Conservation (phyloP, 306 rosid genomes). For the Geum urbanum region DNA sequence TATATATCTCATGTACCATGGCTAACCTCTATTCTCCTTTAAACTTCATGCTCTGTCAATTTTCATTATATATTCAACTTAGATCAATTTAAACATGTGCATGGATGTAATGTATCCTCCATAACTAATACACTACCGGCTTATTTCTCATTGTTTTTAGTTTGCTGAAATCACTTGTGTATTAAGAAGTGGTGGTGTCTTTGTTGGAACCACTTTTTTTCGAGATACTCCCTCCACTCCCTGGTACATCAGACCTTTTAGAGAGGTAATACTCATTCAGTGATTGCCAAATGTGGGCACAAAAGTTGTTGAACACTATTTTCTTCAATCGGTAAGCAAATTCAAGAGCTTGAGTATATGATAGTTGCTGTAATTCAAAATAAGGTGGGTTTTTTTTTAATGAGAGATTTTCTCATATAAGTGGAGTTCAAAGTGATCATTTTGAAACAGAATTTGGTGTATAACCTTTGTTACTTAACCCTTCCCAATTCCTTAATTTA, state of each 20-base stretch:
- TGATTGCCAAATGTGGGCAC: background rate
- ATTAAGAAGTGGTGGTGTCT: conserved; percentile 71
- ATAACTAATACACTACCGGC: conserved; percentile 16
- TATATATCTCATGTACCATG: background rate
- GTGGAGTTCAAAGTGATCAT: background rate
- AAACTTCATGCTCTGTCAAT: background rate
- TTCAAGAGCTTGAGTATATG: background rate
- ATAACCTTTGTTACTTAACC: background rate
- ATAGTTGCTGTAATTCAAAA: background rate
- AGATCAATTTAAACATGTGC: conserved; percentile 1
- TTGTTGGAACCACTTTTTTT: conserved; percentile 88
- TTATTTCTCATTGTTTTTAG: too few relatives aligned
- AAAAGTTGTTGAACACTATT: background rate
- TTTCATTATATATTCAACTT: conserved; percentile 9
- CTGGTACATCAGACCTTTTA: conserved; percentile 39
- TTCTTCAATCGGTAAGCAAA: background rate
- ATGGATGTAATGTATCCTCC: background rate
- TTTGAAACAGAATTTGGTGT: background rate
- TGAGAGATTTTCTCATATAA: background rate
- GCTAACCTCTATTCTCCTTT: conserved; percentile 5
- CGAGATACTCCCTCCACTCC: conserved; percentile 66
- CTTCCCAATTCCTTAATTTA: too few relatives aligned
- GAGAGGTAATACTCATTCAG: conserved; percentile 46
- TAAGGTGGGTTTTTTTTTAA: background rate
- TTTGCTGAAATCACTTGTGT: conserved; percentile 75